phyloP scores from a whole-genome alignment of 371 early-diverging fungal species.

The Zancudomyces culisetae region DNA sequence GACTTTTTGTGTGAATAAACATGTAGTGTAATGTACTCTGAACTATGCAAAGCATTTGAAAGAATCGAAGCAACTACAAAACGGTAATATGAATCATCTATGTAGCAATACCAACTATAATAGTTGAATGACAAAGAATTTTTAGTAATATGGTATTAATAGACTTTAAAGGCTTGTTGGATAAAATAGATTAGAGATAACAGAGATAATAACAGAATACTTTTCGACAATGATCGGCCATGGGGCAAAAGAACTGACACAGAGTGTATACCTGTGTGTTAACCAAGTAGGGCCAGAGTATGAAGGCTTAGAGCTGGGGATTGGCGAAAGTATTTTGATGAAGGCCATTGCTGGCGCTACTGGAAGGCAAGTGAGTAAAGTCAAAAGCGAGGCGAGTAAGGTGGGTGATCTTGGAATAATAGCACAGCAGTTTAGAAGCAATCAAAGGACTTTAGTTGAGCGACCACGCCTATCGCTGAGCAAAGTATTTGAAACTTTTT shows the following conservation, averaged over 20 bases:
- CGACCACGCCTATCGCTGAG: conserved; percentile 64
- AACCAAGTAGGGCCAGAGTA: conserved; percentile 82
- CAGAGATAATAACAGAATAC: conserved; percentile 54
- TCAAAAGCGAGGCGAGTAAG: conserved; percentile 59
- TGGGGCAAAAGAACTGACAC: conserved; percentile 48
- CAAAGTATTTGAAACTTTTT: conserved; percentile 69
- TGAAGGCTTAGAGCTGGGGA: conserved; percentile 88
- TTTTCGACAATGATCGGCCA: conserved; percentile 48
- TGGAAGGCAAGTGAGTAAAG: conserved; percentile 44
- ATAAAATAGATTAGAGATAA: conserved; percentile 46
- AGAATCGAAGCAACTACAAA: conserved; percentile 62
- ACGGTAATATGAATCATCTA: conserved; percentile 14
- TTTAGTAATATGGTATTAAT: neutral
- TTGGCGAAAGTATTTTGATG: conserved; percentile 84
- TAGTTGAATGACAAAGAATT: neutral
- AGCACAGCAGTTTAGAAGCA: conserved; percentile 64
- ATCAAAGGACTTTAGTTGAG: conserved; percentile 50
- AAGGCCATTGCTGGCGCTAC: conserved; percentile 87
- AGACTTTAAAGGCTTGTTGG: conserved; percentile 4
- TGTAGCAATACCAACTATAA: neutral
- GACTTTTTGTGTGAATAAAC: no score
- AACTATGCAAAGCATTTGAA: conserved; percentile 69
- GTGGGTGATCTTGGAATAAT: conserved; percentile 87
- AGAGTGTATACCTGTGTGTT: conserved; percentile 76
- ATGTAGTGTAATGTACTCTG: neutral